Base-by-base conservation (phyloP, 2,329 filamentous ascomycete genomes). In the Pyrenochaeta sp. region DNA sequence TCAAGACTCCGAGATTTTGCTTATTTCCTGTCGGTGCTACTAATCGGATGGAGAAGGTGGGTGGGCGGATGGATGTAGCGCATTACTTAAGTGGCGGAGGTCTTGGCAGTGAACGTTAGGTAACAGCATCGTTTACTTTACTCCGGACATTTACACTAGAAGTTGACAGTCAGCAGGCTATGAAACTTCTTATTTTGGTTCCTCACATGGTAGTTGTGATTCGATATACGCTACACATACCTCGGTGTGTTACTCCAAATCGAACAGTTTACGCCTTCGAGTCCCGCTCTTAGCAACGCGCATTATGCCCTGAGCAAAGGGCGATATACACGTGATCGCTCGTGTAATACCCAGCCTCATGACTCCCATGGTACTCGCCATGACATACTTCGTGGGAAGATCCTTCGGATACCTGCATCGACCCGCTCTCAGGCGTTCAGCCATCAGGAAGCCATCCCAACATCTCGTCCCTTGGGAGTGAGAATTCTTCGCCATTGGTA, bases 101-200 rank as follows among this genome's bases (percentile, higher is more conserved):
- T 57, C 68, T 70, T 71, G 68, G 68, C 62, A 42, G 15, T 39
- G 51, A 54, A 61, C 54, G 52, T 54, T 52, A 28, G 40, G 50
- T 49, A 43, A 58, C 49, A 34, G 49, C 32, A 30, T 19, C 47
- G 15, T 22, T 5, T 40, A 25, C 22, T 27, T n/a, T 10, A 7
- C 9, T 19, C n/a, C 6, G 37, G 36, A 50, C 25, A 32, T 32
- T 22, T 3, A 13, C 27, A 45, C 30, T 46, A 52, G 32, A 36
- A 56, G 28, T 43, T 22, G 34, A 19, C 19, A 6, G 50, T 4
- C 25, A 25, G 34, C 13, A 1, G 15, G 8, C 19, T 25, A 42
- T 40, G 27, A 24, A 12, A 22, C n/a, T 19, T n/a, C 19, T 3
- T 42, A n/a, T 42, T 15, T 5, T 15, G 24, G 32, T 28, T 34